Percentiles rank a stretch among this genome's conserved stretches.
phyloP scores from a whole-genome alignment of 2,329 filamentous ascomycete genomes.

The Exserohilum turcica region DNA sequence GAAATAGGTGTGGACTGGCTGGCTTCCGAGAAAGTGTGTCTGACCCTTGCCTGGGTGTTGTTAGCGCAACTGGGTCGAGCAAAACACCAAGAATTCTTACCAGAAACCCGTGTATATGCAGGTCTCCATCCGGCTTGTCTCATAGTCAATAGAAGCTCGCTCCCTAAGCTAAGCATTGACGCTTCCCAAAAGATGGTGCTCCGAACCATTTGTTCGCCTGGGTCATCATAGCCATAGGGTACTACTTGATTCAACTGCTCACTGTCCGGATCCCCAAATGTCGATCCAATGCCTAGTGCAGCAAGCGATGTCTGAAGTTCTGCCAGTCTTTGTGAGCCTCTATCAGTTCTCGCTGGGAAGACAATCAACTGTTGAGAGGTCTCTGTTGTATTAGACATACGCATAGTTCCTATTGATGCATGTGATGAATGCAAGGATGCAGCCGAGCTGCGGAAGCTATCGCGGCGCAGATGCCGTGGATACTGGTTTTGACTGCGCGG shows the following conservation, averaged over 20 bases:
- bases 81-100: constrained; percentile 1
- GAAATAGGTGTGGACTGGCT: constrained; percentile 30
- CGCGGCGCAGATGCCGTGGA: not conserved
- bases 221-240: not conserved
- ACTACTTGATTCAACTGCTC: not conserved
- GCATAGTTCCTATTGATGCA: not conserved
- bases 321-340: not conserved
- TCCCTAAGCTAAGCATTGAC: constrained; percentile 16
- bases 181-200: constrained; percentile 31
- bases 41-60: constrained; percentile 9
- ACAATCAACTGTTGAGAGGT: constrained; percentile 2
- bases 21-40: constrained; percentile 27
- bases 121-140: constrained; percentile 27
- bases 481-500: not conserved
- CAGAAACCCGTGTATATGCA: constrained; percentile 22
- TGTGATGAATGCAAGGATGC: constrained; percentile 2
- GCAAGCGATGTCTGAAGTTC: constrained; percentile 1
- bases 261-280: not conserved
- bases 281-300: not conserved
- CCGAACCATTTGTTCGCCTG: constrained; percentile 1
- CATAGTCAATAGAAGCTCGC: constrained; percentile 25
- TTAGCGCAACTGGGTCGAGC: not conserved
- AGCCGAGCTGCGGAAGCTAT: constrained; percentile 1
- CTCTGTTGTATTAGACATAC: not conserved
- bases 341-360: constrained; percentile 1